Evolutionary conservation across 495 filamentous ascomycete species (phyloP).

Genomic region (Xylaria acuta): DNA sequence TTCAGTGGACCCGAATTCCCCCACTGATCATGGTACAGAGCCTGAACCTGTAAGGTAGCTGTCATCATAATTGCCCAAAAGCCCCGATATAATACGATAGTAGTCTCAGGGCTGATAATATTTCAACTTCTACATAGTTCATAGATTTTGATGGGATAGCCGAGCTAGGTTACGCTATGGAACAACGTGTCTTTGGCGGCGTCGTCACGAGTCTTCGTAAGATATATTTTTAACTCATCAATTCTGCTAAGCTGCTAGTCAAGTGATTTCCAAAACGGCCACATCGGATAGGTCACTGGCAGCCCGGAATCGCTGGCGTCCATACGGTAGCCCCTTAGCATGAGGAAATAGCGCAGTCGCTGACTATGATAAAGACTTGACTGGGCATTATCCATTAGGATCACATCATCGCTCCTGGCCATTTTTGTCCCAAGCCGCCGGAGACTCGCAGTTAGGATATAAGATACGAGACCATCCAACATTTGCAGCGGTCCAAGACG

Average conservation of each 20-base stretch:
- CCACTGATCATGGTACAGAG: not conserved
- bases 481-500: not conserved
- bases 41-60: constrained; percentile 1
- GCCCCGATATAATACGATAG: not conserved
- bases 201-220: not conserved
- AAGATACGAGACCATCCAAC: not conserved
- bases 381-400: not conserved
- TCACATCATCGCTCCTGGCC: not conserved
- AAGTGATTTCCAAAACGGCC: not conserved
- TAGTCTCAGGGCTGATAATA: not conserved
- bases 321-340: not conserved
- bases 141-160: constrained; percentile 11
- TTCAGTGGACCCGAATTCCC: not conserved
- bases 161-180: constrained; percentile 7
- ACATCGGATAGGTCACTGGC: not conserved
- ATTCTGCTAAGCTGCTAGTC: not conserved
- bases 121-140: not conserved
- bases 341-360: not conserved
- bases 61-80: not conserved
- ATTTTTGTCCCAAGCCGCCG: not conserved
- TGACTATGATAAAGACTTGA: not conserved
- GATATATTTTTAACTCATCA: not conserved
- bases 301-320: too few species aligned
- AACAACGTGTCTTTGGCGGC: constrained; percentile 3
- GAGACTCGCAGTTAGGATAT: not conserved